Conservation (phyloP, 805 yeast genomes). For the Nakazawaea laoshanensis region DNA sequence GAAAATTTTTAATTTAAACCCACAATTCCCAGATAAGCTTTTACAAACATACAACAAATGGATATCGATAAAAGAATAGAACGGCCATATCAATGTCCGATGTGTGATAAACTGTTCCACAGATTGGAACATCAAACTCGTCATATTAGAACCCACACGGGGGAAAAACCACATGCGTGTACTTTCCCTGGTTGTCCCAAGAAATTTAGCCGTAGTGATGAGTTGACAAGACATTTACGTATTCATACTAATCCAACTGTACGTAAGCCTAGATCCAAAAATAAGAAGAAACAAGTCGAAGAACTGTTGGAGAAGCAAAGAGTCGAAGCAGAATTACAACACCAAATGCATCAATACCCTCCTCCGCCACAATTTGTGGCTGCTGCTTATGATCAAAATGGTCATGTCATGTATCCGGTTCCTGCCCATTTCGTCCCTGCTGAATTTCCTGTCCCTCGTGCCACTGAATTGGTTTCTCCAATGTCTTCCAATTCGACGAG, state of each 20-base stretch:
- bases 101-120: slow-evolving; percentile 69
- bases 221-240: slow-evolving; percentile 63
- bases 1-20: too few relatives aligned
- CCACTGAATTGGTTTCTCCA: slow-evolving; percentile 2
- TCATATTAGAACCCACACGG: slow-evolving; percentile 74
- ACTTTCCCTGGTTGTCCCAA: slow-evolving; percentile 63
- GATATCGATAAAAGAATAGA: slow-evolving; percentile 24
- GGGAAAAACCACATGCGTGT: slow-evolving; percentile 77
- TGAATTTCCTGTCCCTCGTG: slow-evolving; percentile 8
- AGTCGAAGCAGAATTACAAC: background rate
- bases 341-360: background rate
- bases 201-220: slow-evolving; percentile 63
- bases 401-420: slow-evolving; percentile 12
- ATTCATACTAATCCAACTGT: slow-evolving; percentile 69
- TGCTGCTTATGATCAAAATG: slow-evolving; percentile 10
- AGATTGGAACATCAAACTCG: slow-evolving; percentile 73
- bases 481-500: slow-evolving; percentile 23
- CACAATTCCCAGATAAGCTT: too few relatives aligned
- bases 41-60: too few relatives aligned
- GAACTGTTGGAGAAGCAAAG: slow-evolving; percentile 7
- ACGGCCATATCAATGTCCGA: slow-evolving; percentile 65
- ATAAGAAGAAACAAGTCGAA: slow-evolving; percentile 23
- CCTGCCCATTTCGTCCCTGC: slow-evolving; percentile 7
- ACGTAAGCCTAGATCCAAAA: slow-evolving; percentile 47
- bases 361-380: slow-evolving; percentile 5